A percentile compares a stretch with the other conserved stretches of the same genome.
Evolutionary conservation across 2,329 filamentous ascomycete species (phyloP).

Genomic region (Didymella keratinophila): DNA sequence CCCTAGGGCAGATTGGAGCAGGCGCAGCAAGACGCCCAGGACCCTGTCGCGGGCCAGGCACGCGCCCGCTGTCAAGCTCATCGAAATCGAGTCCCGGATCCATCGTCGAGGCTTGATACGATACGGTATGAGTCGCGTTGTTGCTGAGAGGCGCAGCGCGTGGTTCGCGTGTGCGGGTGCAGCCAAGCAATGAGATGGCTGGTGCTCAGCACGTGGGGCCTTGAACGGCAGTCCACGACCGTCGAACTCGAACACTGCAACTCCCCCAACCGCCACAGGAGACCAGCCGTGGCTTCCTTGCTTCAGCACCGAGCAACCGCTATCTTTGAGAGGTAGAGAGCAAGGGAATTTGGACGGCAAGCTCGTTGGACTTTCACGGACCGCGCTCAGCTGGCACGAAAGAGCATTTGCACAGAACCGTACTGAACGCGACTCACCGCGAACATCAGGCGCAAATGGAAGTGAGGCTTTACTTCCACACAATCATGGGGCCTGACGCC

Average conservation of each 20-base stretch:
- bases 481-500: neutral
- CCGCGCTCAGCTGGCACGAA: neutral
- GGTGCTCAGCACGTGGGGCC: slow-evolving; percentile 33
- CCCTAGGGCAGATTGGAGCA: slow-evolving; percentile 22
- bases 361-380: neutral
- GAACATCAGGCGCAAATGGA: neutral
- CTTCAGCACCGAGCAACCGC: neutral
- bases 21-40: slow-evolving; percentile 26
- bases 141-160: neutral
- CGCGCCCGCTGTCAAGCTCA: slow-evolving; percentile 12
- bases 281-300: neutral
- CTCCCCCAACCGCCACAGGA: slow-evolving; percentile 1
- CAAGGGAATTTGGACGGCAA: neutral
- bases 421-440: neutral
- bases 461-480: neutral
- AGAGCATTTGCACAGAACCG: neutral
- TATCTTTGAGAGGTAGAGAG: neutral
- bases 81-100: neutral
- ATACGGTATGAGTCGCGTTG: neutral
- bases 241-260: slow-evolving; percentile 4
- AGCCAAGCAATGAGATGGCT: slow-evolving; percentile 31
- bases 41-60: slow-evolving; percentile 17
- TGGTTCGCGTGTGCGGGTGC: slow-evolving; percentile 12
- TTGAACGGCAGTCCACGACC: slow-evolving; percentile 3
- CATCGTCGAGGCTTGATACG: neutral